Percentiles rank a stretch among this genome's conserved stretches.
Conservation (phyloP, 139 green algal species). For the Volvox africanus region DNA sequence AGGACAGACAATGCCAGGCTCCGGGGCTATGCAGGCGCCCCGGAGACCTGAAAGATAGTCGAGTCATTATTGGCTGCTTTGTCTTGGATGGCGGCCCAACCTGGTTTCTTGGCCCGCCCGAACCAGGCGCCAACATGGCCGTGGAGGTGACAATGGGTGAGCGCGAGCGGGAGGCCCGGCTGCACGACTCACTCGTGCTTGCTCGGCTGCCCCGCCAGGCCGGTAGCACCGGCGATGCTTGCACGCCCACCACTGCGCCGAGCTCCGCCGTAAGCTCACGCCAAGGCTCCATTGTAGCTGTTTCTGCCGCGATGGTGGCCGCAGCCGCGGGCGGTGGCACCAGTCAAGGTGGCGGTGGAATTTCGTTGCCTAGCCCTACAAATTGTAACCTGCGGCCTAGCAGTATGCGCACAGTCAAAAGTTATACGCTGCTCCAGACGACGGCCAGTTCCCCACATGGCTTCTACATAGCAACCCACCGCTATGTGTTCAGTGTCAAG, state of each 20-base stretch:
- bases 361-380: neutral
- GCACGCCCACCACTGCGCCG: slow-evolving; percentile 6
- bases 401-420: slow-evolving; percentile 53
- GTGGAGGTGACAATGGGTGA: slow-evolving; percentile 50
- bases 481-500: slow-evolving; percentile 49
- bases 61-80: too few relatives aligned
- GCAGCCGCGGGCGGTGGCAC: neutral
- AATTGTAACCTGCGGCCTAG: slow-evolving; percentile 50
- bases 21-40: too few relatives aligned
- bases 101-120: too few relatives aligned
- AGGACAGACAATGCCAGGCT: too few relatives aligned
- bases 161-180: slow-evolving; percentile 40
- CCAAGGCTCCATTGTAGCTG: neutral
- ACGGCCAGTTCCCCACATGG: slow-evolving; percentile 28
- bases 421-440: slow-evolving; percentile 48
- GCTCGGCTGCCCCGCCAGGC: slow-evolving; percentile 17
- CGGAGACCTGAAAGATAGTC: too few relatives aligned
- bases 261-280: neutral
- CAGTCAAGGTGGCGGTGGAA: neutral
- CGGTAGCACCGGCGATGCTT: neutral
- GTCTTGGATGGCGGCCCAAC: too few relatives aligned
- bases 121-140: slow-evolving; percentile 59
- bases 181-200: slow-evolving; percentile 51
- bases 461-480: slow-evolving; percentile 49
- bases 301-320: neutral